Evolutionary conservation across 805 yeast species (phyloP), one percentile per base, ranked within the genome.

Genomic region (Nakazawaea molendinolei): DNA sequence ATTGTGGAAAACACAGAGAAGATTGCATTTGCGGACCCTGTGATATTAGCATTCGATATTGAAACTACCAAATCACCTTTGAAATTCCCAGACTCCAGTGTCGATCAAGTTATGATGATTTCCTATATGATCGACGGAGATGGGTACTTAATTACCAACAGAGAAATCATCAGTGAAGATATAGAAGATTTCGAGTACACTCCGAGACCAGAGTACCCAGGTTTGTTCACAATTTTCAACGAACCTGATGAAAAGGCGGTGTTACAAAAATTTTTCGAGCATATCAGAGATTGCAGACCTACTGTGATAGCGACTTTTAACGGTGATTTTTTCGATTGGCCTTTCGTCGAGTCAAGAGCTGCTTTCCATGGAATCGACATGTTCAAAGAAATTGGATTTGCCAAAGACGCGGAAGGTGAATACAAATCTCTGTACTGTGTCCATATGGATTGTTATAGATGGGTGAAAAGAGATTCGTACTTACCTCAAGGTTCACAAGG

Each of bases 301-400:
- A 90, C 97, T 0, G 95, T 92, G n/a, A 92, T 94, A 38, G 95
- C 96, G 1, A 92, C 98, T 0, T 92, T 86, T 51, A 92, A 92
- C 61, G 99, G 99, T 68, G 99, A 92, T 55, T 90, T 89, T 53
- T 92, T 92, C 61, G 99, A 92, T 66, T 92, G 98, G 97, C 99
- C 99, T 1, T 92, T 87, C 55, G 90, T 92, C 3, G 97, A 89
- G 47, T 80, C 84, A 10, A 69, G 99, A 53, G 80, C 97, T 2
- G 63, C 78, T 16, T 75, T 75, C 41, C 94, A 92, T 55, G 96
- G 85, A 12, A 56, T 92, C 45, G 80, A 83, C 53, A 81, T 92
- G 92, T 83, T 75, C 52, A 81, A 82, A 28, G 97, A 90, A 55
- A 90, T 90, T 49, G 99, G 99, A 2, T 92, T 92, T 56, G 86